Evolutionary conservation across 164 flowering plant species (phyloP).

Genomic region (Liriodendron chinense): DNA sequence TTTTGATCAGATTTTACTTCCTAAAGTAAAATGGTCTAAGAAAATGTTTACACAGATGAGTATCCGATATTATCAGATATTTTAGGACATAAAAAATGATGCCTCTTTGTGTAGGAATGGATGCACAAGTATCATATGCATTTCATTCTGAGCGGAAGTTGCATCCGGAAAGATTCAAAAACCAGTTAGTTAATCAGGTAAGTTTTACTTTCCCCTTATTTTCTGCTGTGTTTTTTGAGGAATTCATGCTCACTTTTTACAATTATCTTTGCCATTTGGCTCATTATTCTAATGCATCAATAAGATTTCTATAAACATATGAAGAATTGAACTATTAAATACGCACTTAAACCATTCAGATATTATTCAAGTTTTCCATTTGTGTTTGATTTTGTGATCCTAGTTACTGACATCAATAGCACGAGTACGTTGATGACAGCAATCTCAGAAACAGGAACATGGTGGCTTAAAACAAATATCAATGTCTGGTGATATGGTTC

Average conservation of each 20-base stretch:
- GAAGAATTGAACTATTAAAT: neutral
- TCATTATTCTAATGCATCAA: neutral
- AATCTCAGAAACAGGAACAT: neutral
- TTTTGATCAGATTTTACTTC: neutral
- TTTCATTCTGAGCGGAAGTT: constrained; percentile 89
- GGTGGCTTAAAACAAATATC: neutral
- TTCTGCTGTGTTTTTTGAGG: neutral
- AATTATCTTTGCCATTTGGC: neutral
- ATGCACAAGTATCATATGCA: constrained; percentile 97
- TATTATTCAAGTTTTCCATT: neutral
- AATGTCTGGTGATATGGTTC: neutral
- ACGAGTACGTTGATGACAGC: too few species aligned
- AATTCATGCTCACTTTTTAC: neutral
- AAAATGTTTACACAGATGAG: neutral
- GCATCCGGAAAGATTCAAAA: constrained; percentile 90
- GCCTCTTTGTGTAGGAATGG: constrained; percentile 60
- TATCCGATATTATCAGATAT: neutral
- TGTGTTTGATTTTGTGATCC: neutral
- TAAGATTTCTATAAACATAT: neutral
- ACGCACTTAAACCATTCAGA: neutral
- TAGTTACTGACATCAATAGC: neutral
- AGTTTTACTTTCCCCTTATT: neutral
- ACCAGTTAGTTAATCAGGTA: constrained; percentile 91
- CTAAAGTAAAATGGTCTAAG: neutral
- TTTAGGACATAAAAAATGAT: neutral